Conservation (phyloP, 495 filamentous ascomycete species). For the Bacidia gigantensis region DNA sequence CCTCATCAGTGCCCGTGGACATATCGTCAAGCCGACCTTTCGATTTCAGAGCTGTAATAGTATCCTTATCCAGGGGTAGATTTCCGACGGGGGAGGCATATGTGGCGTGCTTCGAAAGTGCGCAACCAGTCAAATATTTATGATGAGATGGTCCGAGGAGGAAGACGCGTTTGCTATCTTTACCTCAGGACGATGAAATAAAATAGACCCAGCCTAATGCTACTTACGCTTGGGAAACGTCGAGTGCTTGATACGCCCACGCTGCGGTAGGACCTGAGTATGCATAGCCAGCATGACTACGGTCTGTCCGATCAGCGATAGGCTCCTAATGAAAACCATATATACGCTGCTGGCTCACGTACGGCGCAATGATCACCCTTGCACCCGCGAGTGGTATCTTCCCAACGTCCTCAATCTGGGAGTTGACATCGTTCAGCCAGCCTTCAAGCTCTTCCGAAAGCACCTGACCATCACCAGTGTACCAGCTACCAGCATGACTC, state of each 20-base stretch:
- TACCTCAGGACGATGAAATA: not conserved
- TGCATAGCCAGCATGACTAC: slow-evolving; percentile 85
- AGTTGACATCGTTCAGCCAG: slow-evolving; percentile 64
- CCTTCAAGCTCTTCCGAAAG: slow-evolving; percentile 61
- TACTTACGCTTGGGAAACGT: slow-evolving; percentile 62
- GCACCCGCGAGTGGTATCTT: slow-evolving; percentile 61
- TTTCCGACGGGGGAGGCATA: slow-evolving; percentile 82
- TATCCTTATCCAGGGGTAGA: slow-evolving; percentile 55
- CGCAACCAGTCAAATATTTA: slow-evolving; percentile 61
- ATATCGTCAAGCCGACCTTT: slow-evolving; percentile 65
- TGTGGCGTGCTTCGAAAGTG: slow-evolving; percentile 56
- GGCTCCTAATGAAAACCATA: not conserved
- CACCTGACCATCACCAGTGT: slow-evolving; percentile 42
- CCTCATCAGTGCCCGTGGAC: slow-evolving; percentile 53
- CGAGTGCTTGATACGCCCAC: slow-evolving; percentile 85
- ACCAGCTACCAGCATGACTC: slow-evolving; percentile 74
- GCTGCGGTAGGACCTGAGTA: slow-evolving; percentile 92
- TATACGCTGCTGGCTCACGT: slow-evolving; percentile 31
- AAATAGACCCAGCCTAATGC: not conserved
- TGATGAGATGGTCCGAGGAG: slow-evolving; percentile 91
- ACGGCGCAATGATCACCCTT: slow-evolving; percentile 91
- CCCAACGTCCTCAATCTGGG: slow-evolving; percentile 40
- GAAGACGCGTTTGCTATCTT: slow-evolving; percentile 70
- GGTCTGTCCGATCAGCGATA: slow-evolving; percentile 4
- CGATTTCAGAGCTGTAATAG: slow-evolving; percentile 46